Evolutionary conservation across 2,329 filamentous ascomycete species (phyloP).

Genomic region (Ceratocystis smalleyi): DNA sequence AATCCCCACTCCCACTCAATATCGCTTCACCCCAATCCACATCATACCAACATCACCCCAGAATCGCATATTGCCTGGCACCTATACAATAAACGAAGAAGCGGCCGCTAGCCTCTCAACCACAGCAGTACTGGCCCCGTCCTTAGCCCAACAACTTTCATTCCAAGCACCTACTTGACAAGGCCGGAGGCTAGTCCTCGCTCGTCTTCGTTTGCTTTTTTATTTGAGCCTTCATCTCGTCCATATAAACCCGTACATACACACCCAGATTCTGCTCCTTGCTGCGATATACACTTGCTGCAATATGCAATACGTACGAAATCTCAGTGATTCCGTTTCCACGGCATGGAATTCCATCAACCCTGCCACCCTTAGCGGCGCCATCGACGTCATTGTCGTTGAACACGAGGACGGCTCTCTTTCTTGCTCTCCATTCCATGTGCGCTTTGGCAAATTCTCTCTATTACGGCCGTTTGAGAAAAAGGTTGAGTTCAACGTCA

Average conservation of each 20-base stretch:
- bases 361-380: constrained; percentile 87
- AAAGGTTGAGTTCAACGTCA: constrained; percentile 96
- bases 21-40: not conserved
- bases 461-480: constrained; percentile 89
- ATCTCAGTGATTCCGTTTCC: constrained; percentile 85
- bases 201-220: not conserved
- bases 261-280: constrained; percentile 1
- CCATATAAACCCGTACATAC: constrained; percentile 4
- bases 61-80: not conserved
- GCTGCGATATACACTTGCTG: not conserved
- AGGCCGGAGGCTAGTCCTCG: not conserved
- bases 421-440: constrained; percentile 91
- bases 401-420: constrained; percentile 85
- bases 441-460: constrained; percentile 97
- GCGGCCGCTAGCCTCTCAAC: not conserved
- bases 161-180: not conserved
- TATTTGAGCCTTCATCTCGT: not conserved
- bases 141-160: not conserved
- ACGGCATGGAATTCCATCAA: constrained; percentile 99
- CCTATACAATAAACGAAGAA: not conserved
- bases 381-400: constrained; percentile 97
- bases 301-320: constrained; percentile 93
- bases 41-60: not conserved
- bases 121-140: not conserved
- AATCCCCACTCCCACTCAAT: not conserved